Conservation (phyloP, 2,329 filamentous ascomycete species). For the Volutella citrinella region DNA sequence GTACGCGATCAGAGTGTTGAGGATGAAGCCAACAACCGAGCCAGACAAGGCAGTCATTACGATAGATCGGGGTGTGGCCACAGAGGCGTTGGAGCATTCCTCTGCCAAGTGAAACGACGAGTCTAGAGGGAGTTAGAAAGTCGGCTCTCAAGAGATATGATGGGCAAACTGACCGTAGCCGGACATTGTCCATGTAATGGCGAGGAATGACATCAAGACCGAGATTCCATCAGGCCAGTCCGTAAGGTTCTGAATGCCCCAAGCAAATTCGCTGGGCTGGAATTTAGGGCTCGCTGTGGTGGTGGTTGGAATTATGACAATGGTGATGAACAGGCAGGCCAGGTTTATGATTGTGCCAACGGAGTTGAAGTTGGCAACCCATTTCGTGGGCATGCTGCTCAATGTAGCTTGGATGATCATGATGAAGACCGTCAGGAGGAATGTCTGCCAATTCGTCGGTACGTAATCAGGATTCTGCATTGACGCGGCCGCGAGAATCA, state of each 20-base stretch:
- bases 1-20: slow-evolving; percentile 10
- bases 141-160: neutral
- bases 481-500: slow-evolving; percentile 9
- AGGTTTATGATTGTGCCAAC: slow-evolving; percentile 8
- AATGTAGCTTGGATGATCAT: slow-evolving; percentile 8
- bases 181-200: slow-evolving; percentile 13
- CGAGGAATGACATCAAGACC: slow-evolving; percentile 11
- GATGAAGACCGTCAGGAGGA: slow-evolving; percentile 8
- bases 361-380: slow-evolving; percentile 12
- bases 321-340: slow-evolving; percentile 9
- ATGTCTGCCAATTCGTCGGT: slow-evolving; percentile 11
- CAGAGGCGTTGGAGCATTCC: slow-evolving; percentile 11
- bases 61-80: slow-evolving; percentile 10
- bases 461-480: slow-evolving; percentile 10
- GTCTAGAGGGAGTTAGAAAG: neutral
- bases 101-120: slow-evolving; percentile 11
- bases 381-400: slow-evolving; percentile 11
- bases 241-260: slow-evolving; percentile 9
- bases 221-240: slow-evolving; percentile 12
- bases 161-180: slow-evolving; percentile 6
- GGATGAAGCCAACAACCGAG: slow-evolving; percentile 8
- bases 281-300: slow-evolving; percentile 5
- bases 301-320: slow-evolving; percentile 10
- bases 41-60: slow-evolving; percentile 10
- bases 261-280: slow-evolving; percentile 5